Base-by-base conservation (phyloP, 1,284 basidiomycete genomes). In the Entoloma clypeatum region DNA sequence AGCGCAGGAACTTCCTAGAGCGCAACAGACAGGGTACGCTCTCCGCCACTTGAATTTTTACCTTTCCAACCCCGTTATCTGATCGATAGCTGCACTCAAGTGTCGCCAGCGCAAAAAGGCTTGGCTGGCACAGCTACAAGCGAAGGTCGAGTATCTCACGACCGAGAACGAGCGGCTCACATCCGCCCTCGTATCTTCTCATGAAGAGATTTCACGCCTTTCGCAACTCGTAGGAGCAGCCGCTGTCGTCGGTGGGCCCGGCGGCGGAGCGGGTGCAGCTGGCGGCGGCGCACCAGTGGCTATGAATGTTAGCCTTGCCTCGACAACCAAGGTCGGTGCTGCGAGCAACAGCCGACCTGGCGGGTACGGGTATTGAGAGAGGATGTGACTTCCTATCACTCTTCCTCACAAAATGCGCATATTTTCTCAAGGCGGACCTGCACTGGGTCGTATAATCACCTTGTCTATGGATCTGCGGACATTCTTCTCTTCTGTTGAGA, bases 31-130 rank as follows among this genome's bases (percentile, higher is more conserved):
- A 96, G 75, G 92, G 92, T 94, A 49, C 41, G 69, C 59, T 1
- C 18, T 23, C 34, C 34, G 32, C 33, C 30, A 23, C 21, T 3
- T 11, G 14, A 33, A n/a, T 36, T 21, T 25, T 34, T 30, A 36
- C 30, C 19, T 39, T 27, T 19, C 24, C 40, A 19, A 19, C 2
- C 29, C 19, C 42, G 26, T 43, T 51, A 33, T 52, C 38, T 7
- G 21, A 29, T 18, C 4, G 44, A 5, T 58, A 95, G 95, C 95
- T 44, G 95, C 95, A 3, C 80, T 98, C 57, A 99, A 99, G 68
- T 99, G 96, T 65, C 89, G 95, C 27, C 95, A 99, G 62, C 84
- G 95, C 42, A 99, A 99, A 66, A 99, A 99, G 67, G 92, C 92
- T 5, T 99, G 96, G 95, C 77, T 98, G 18, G 76, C 83, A 17